These are phyloP conservation scores for Mycena olivaceomarginata DNA, from an alignment of 768 basidiomycete genomes.

Conservation along the genomic window DNA sequence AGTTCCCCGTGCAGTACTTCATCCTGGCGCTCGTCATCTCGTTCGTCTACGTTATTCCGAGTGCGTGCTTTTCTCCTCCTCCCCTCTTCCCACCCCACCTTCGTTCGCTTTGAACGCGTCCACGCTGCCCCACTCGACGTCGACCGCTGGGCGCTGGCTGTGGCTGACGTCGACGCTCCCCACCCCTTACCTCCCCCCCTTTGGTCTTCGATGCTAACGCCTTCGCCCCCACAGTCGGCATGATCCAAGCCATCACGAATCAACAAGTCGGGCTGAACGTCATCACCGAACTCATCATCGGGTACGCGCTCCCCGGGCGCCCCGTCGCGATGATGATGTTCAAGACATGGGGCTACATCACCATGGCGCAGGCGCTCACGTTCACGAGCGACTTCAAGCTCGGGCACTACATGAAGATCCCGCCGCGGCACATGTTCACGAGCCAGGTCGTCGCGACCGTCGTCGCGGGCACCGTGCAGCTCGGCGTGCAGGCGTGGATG, in stretches of 20 bases:
- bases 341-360: conserved; percentile 76
- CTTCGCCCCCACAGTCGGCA: conserved; percentile 72
- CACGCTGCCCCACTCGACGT: conserved; percentile 53
- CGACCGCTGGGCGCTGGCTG: too few species aligned
- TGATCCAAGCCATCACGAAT: too few species aligned
- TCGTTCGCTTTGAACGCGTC: conserved; percentile 81
- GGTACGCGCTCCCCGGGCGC: neutral
- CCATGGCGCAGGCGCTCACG: too few species aligned
- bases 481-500: conserved; percentile 87
- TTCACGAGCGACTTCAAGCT: too few species aligned
- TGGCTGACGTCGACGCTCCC: conserved; percentile 71
- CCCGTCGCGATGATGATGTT: conserved; percentile 72
- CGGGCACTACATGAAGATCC: too few species aligned
- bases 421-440: too few species aligned
- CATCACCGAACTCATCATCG: too few species aligned
- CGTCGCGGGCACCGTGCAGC: conserved; percentile 53
- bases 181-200: conserved; percentile 83
- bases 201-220: too few species aligned
- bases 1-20: conserved; percentile 72
- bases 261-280: too few species aligned
- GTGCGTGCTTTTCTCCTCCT: conserved; percentile 53
- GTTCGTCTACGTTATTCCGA: neutral
- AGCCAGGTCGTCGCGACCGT: neutral
- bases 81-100: neutral
- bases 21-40: conserved; percentile 80